These are phyloP conservation scores for Neonectria faginata DNA, from an alignment of 2,329 filamentous ascomycete genomes.

Conservation along the genomic window DNA sequence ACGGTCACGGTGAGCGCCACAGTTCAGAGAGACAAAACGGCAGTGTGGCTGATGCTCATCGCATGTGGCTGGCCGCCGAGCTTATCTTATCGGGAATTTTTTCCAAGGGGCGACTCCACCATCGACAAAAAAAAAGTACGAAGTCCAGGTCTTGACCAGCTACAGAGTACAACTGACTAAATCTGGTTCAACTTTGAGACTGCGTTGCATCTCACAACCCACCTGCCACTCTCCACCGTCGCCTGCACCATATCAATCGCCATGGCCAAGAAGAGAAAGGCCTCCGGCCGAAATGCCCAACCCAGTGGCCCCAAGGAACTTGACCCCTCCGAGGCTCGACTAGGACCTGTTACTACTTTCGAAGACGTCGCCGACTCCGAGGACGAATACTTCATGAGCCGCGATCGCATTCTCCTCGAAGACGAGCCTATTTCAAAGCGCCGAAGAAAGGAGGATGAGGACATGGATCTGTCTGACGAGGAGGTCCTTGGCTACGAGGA, in stretches of 20 bases:
- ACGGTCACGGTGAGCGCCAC: background rate
- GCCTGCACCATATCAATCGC: conserved; percentile 22
- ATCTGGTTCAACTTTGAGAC: conserved; percentile 2
- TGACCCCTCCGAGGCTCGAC: conserved; percentile 69
- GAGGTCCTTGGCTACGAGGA: conserved; percentile 67
- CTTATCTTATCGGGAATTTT: conserved; percentile 32
- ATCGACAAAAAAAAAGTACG: conserved; percentile 24
- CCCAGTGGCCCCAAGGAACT: conserved; percentile 66
- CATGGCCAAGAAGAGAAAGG: conserved; percentile 80
- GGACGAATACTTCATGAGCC: conserved; percentile 90
- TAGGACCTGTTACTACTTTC: conserved; percentile 71
- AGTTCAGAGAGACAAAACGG: background rate
- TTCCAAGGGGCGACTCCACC: conserved; percentile 20
- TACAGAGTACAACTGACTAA: conserved; percentile 7
- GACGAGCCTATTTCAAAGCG: conserved; percentile 84
- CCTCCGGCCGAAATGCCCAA: conserved; percentile 60
- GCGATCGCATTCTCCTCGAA: conserved; percentile 87
- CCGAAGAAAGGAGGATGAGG: conserved; percentile 77
- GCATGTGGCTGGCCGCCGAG: background rate
- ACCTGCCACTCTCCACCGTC: background rate
- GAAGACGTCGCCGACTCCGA: conserved; percentile 93
- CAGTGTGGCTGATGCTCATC: background rate
- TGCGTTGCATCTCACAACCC: background rate
- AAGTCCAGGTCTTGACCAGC: background rate
- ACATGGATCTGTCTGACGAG: conserved; percentile 72